These are phyloP conservation scores for Lobosporangium transversale DNA, from an alignment of 192 early-diverging fungal genomes.

Conservation along the genomic window DNA sequence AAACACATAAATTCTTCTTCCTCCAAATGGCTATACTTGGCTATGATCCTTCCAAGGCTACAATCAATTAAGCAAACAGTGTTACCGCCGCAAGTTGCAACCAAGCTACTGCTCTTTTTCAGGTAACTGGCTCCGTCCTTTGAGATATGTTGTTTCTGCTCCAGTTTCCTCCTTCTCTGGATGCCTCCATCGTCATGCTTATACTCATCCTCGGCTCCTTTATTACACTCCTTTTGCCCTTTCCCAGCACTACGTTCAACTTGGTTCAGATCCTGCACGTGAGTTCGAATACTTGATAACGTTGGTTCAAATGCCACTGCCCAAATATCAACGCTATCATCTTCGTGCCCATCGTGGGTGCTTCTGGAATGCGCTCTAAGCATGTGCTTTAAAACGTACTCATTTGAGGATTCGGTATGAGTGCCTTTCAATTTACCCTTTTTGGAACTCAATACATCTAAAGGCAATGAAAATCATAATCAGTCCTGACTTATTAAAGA, in stretches of 20 bases:
- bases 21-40: slow-evolving; percentile 62
- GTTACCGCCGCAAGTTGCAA: slow-evolving; percentile 57
- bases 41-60: slow-evolving; percentile 45
- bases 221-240: neutral
- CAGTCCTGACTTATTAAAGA: no score
- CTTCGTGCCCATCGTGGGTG: slow-evolving; percentile 48
- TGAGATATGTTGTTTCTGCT: neutral
- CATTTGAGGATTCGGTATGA: no score
- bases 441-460: no score
- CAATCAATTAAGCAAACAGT: slow-evolving; percentile 58
- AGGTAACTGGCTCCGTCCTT: neutral
- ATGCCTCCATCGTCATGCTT: slow-evolving; percentile 4
- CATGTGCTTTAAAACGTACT: slow-evolving; percentile 23
- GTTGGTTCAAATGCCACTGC: slow-evolving; percentile 57
- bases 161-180: slow-evolving; percentile 1
- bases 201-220: neutral
- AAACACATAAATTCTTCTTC: slow-evolving; percentile 59
- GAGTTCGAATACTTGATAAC: slow-evolving; percentile 13
- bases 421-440: no score
- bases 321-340: slow-evolving; percentile 51
- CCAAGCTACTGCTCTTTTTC: slow-evolving; percentile 29
- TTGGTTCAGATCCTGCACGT: no score
- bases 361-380: slow-evolving; percentile 41
- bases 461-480: no score
- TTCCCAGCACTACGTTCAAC: no score